Conservation (phyloP, 148 eudicot genomes). For the Amaranthus hypochondriacus region DNA sequence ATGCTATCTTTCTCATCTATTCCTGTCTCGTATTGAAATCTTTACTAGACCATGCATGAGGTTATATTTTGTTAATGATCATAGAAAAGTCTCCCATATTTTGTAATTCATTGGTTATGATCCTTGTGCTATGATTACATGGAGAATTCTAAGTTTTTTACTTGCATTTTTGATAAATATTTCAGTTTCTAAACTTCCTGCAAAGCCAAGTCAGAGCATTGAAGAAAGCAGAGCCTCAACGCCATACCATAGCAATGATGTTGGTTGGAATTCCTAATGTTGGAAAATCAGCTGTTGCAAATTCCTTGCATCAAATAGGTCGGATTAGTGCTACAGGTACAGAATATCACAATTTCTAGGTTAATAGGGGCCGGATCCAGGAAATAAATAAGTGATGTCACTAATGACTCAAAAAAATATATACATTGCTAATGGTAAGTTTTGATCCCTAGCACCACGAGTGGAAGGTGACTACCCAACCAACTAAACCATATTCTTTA, state of each 20-base stretch:
- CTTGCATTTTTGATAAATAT: not conserved
- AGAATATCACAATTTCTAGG: not conserved
- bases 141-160: not conserved
- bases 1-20: too few relatives aligned
- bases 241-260: slow-evolving; percentile 50
- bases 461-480: too few relatives aligned
- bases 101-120: not conserved
- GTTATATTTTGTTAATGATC: not conserved
- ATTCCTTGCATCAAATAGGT: slow-evolving; percentile 82
- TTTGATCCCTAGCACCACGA: too few relatives aligned
- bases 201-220: slow-evolving; percentile 62
- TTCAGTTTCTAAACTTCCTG: slow-evolving; percentile 63
- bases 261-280: slow-evolving; percentile 78
- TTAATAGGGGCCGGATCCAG: too few relatives aligned
- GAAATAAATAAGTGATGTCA: too few relatives aligned
- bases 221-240: slow-evolving; percentile 32
- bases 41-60: not conserved
- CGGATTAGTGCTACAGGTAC: slow-evolving; percentile 68
- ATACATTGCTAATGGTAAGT: too few relatives aligned
- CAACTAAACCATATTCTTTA: too few relatives aligned
- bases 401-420: too few relatives aligned
- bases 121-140: not conserved
- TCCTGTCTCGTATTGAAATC: too few relatives aligned
- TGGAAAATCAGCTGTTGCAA: slow-evolving; percentile 83
- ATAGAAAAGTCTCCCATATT: not conserved